Evolutionary conservation across 768 basidiomycete genomes (phyloP), one percentile per base, ranked within the genome.

Genomic region (Lactarius sanguifluus): DNA sequence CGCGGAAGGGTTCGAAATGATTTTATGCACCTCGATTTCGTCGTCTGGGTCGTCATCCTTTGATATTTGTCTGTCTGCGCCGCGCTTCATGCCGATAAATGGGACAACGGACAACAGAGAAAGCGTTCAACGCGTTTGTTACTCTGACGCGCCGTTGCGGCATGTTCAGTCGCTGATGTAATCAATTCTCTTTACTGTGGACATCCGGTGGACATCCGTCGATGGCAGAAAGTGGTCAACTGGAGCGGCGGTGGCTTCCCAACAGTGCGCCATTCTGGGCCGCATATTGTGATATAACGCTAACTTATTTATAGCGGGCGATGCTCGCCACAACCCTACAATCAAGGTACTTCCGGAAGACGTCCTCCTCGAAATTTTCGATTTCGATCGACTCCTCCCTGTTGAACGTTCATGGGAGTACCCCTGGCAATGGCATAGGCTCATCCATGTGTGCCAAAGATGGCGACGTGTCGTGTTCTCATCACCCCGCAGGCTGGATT

Each of bases 41-140:
- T 79, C 79, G 20, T 76, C 77, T 20, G 77, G 79, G 56, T 80
- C 79, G 32, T 77, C 80, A 65, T 87, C 87, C 71, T 85, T 90
- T 13, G 81, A 80, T 40, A 93, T 73, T 71, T 93, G 88, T 67
- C 77, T 83, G 60, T 92, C 91, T 74, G 91, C 91, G 63, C 81
- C 83, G 74, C 91, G 84, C 77, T 92, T 92, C 88, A 91, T 88
- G 1, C 20, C 13, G 74, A 66, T 52, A 60, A 58, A 64, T 34
- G 20, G 45, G 30, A 47, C 36, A 57, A 30, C 32, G 57, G 45
- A 58, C 36, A 32, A 40, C 10, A 57, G 16, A 58, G 32, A 20
- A 57, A 36, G 58, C 55, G 36, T 34, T 54, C 36, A 23, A 64
- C 64, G 64, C 64, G 64, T 38, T 40, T 10, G 7, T 7, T 5